Base-by-base conservation (phyloP, 2,329 filamentous ascomycete genomes). In the Arthrobotrys entomopaga region DNA sequence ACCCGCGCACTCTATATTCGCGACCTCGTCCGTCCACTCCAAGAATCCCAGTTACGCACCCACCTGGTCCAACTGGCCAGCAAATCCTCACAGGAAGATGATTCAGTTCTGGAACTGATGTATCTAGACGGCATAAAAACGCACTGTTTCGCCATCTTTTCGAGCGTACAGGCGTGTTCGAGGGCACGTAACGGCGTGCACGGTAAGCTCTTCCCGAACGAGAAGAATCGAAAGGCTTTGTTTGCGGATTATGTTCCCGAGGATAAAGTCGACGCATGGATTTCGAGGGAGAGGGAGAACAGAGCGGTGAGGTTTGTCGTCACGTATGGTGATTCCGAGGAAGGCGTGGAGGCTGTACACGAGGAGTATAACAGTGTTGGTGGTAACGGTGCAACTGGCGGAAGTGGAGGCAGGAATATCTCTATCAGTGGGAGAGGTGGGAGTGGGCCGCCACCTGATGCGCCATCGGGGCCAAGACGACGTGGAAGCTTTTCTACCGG, bases 191-290 rank as follows among this genome's bases (percentile, higher is more conserved):
- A 87, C 8, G 86, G 87, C 1, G 84, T 98, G 1, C 94, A 99
- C 81, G 87, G 88, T 69, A 86, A 86, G 20, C 86, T 93, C 40
- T 98, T 93, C 92, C 94, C 94, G 0, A 88, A 93, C 70, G 94
- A 98, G 82, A 88, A 89, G 70, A 91, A 90, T 77, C 87, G 95
- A 34, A 96, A 95, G 80, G 86, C 89, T 0, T 85, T 98, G 0
- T 96, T 90, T 87, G 91, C 92, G 2, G 95, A 99, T 80, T 98
- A 95, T 80, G 86, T 98, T 19, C 94, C 94, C 0, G 86, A 90
- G 16, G 88, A 92, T 24, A 87, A 88, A 76, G 85, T 96, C 2
- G 81, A 83, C 13, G 86, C 86, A 22, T 98, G 93, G 92, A 89
- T 96, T 70, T 85, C 87, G 6, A 85, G 82, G 46, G 92, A 96